Evolutionary conservation across 257 asterid species (phyloP), one percentile per base, ranked within the genome.

Genomic region (Linderniella brevidens): DNA sequence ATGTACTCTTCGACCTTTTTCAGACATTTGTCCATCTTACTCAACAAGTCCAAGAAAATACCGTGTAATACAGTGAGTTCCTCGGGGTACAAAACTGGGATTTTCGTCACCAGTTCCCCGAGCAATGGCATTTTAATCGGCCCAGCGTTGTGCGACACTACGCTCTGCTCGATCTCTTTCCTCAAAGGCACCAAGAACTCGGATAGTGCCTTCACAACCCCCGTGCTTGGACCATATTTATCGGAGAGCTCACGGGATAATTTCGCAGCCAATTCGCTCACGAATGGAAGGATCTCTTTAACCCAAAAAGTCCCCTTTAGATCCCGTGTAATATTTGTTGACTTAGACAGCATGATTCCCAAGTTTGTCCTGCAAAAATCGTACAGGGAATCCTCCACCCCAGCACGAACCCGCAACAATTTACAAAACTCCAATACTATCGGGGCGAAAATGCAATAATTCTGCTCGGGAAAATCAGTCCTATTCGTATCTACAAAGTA

Each of bases 371-470:
- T 69, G 56, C 87, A 78, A 9, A 60, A 52, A 43, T 46, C 39
- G 53, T 78, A 78, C 63, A 82, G 56, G 0, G 65, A 58, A 64
- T 78, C 92, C 49, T 61, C 69, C 49, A 37, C 41, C 35, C 82
- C 84, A n/a, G 58, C 76, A 0, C 69, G 60, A 48, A 61, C 41
- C 49, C 61, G 70, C 53, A 82, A 68, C 68, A 71, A 60, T 65
- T 61, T 76, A 55, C 94, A 82, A 50, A 82, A 82, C 14, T 79
- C 87, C 64, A 82, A 59, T 19, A 76, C 56, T 20, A 82, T 71
- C 0, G 75, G 80, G 9, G 70, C 68, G 17, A 71, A 79, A 6
- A 64, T 68, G 25, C 43, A 41, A 58, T 62, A 49, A 11, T 48
- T 19, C 15, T 59, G 19, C 41, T 54, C 61, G 25, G 68, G 64